These are phyloP conservation scores for Rhizophora apiculata DNA, from an alignment of 345 rosid species.

Conservation along the genomic window DNA sequence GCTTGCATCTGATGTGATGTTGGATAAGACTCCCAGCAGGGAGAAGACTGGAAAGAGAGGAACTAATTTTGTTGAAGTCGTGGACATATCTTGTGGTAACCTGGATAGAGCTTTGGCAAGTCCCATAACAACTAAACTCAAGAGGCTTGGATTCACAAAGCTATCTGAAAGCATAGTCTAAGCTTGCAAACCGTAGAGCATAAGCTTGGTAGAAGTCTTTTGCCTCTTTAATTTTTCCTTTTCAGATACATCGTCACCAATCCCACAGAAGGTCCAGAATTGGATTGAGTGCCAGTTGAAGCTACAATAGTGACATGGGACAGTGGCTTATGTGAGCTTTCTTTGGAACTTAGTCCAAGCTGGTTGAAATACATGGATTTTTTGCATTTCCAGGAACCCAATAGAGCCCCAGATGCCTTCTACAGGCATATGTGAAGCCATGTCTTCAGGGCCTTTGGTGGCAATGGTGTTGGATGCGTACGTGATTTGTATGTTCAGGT, in stretches of 20 bases:
- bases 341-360: conserved; percentile 33
- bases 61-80: conserved; percentile 69
- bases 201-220: conserved; percentile 45
- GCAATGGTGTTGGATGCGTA: conserved; percentile 24
- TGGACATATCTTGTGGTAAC: conserved; percentile 81
- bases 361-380: conserved; percentile 44
- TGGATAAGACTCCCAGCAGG: conserved; percentile 60
- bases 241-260: conserved; percentile 32
- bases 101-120: conserved; percentile 73
- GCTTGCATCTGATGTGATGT: conserved; percentile 49
- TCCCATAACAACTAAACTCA: conserved; percentile 72
- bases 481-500: conserved; percentile 23
- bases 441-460: conserved; percentile 17
- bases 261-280: conserved; percentile 11
- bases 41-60: conserved; percentile 55
- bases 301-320: conserved; percentile 14
- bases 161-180: conserved; percentile 68
- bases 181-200: conserved; percentile 51
- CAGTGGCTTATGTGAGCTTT: conserved; percentile 33
- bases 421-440: conserved; percentile 33
- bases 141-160: conserved; percentile 93
- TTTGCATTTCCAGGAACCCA: conserved; percentile 50
- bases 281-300: conserved; percentile 28
- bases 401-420: conserved; percentile 55
- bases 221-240: conserved; percentile 49